Conservation (phyloP, 768 basidiomycete species). For the Auricularia sp. region DNA sequence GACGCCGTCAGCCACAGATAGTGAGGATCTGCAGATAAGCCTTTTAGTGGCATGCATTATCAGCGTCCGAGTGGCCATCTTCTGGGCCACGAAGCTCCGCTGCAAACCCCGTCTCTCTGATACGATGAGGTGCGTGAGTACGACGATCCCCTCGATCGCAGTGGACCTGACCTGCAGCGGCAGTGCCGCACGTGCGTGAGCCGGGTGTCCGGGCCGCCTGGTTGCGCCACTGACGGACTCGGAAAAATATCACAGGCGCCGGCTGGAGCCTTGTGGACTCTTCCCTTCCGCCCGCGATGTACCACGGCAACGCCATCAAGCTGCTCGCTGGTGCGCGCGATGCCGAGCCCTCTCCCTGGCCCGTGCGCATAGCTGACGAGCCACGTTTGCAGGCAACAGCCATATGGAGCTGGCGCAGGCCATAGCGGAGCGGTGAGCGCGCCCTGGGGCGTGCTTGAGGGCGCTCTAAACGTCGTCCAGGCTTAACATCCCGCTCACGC, state of each 20-base stretch:
- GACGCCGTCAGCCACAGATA: no score
- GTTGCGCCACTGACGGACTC: not conserved
- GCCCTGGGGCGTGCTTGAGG: conserved; percentile 29
- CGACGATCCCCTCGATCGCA: not conserved
- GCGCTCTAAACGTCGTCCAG: conserved; percentile 37
- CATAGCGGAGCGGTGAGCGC: conserved; percentile 93
- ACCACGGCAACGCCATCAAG: conserved; percentile 22
- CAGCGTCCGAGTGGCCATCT: no score
- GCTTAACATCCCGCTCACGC: conserved; percentile 79
- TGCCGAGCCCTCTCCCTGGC: not conserved
- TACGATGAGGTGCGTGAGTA: not conserved
- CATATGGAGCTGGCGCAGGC: conserved; percentile 94
- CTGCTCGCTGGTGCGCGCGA: conserved; percentile 14
- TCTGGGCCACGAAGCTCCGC: no score
- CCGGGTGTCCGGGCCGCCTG: not conserved
- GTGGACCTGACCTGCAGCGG: not conserved
- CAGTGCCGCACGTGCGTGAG: not conserved
- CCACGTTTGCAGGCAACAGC: conserved; percentile 67
- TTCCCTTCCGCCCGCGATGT: conserved; percentile 8
- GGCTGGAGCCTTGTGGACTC: not conserved
- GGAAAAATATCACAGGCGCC: not conserved
- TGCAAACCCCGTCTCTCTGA: not conserved
- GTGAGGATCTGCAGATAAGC: no score
- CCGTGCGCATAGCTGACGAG: not conserved
- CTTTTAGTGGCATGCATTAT: no score